Percentiles rank a stretch among this genome's conserved stretches.
Evolutionary conservation across 2,329 filamentous ascomycete species (phyloP).

Genomic region (Cladosporium colombiae): DNA sequence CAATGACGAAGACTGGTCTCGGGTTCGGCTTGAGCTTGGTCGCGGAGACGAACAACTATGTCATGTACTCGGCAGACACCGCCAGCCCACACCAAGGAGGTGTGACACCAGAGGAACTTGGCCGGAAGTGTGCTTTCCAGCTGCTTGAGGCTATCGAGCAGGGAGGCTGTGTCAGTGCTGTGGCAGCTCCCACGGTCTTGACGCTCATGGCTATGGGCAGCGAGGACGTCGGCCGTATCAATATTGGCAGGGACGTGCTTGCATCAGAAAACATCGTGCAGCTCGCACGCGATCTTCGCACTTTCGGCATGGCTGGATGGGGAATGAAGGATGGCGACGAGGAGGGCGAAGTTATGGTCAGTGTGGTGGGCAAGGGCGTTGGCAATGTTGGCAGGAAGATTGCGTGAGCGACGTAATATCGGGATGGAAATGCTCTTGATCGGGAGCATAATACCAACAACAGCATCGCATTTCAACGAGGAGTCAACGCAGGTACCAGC

Average conservation of each 20-base stretch:
- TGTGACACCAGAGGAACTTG: slow-evolving; percentile 84
- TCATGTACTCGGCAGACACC: slow-evolving; percentile 85
- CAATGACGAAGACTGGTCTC: slow-evolving; percentile 67
- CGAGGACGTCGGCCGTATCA: slow-evolving; percentile 87
- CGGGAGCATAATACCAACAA: neutral
- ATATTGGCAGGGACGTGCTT: slow-evolving; percentile 77
- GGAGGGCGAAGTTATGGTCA: slow-evolving; percentile 73
- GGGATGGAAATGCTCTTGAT: neutral
- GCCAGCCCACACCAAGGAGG: slow-evolving; percentile 74
- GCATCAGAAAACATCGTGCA: slow-evolving; percentile 78
- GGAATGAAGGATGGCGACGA: slow-evolving; percentile 72
- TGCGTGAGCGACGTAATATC: slow-evolving; percentile 41
- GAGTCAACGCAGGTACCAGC: neutral
- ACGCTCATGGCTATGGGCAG: slow-evolving; percentile 97
- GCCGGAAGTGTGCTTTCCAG: slow-evolving; percentile 84
- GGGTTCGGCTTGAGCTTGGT: slow-evolving; percentile 91
- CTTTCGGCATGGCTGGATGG: slow-evolving; percentile 91
- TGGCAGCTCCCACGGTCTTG: slow-evolving; percentile 73
- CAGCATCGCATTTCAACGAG: neutral
- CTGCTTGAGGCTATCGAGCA: slow-evolving; percentile 78
- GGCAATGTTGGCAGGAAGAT: slow-evolving; percentile 95
- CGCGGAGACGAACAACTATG: slow-evolving; percentile 85
- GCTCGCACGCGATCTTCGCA: slow-evolving; percentile 78
- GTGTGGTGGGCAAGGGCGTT: slow-evolving; percentile 88
- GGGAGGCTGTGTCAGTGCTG: slow-evolving; percentile 76